phyloP scores from a whole-genome alignment of 805 yeast genomes.

The Grigorovia transvaalensis region DNA sequence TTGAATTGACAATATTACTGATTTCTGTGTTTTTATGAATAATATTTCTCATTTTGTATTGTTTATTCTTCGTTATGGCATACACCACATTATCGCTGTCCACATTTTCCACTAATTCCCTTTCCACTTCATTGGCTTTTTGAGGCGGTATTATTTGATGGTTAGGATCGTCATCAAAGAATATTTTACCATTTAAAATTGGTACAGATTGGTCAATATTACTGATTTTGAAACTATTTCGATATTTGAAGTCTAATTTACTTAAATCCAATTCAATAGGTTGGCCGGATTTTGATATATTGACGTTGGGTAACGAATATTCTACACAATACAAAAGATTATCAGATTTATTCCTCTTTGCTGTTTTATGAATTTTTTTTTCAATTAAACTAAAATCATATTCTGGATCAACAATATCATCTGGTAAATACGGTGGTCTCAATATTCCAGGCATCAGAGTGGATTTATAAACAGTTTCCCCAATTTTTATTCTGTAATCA shows the following conservation, averaged over 20 bases:
- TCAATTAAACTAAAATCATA: background rate
- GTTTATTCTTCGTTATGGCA: conserved; percentile 21
- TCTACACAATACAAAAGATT: conserved; percentile 15
- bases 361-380: background rate
- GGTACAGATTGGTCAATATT: background rate
- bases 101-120: background rate
- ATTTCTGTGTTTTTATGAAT: background rate
- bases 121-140: background rate
- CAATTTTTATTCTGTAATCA: background rate
- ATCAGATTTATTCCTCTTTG: conserved; percentile 2
- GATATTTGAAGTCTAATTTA: background rate
- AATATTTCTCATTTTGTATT: conserved; percentile 12
- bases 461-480: background rate
- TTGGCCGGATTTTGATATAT: background rate
- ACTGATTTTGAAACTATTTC: background rate
- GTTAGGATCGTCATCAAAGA: background rate
- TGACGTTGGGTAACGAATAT: conserved; percentile 18
- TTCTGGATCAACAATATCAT: background rate
- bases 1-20: conserved; percentile 21
- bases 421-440: background rate
- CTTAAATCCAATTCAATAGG: background rate
- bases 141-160: background rate
- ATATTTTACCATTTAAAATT: background rate
- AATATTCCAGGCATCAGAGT: background rate
- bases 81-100: conserved; percentile 1